phyloP scores from a whole-genome alignment of 176 grass and related monocot genomes.

The Aegilops tauschii region DNA sequence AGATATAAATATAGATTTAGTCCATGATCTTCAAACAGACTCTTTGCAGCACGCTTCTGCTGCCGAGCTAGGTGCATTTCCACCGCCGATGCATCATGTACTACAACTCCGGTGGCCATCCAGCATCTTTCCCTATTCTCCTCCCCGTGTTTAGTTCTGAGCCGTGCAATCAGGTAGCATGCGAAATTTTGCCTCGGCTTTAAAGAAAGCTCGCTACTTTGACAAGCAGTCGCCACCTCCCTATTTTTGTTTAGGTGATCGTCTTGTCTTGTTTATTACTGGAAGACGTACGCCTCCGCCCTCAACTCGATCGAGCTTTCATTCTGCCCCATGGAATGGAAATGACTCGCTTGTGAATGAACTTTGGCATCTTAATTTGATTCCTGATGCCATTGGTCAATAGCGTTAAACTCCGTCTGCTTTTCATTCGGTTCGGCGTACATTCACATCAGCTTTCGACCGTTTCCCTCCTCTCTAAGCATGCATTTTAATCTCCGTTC shows the following conservation, averaged over 20 bases:
- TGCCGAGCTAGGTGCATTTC: too few relatives aligned
- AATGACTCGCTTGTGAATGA: not conserved
- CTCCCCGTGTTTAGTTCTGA: not conserved
- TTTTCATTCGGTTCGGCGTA: not conserved
- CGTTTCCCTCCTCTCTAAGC: not conserved
- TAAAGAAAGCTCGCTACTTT: not conserved
- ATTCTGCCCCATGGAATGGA: too few relatives aligned
- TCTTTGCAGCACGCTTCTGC: too few relatives aligned
- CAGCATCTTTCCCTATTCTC: not conserved
- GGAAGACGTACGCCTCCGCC: not conserved
- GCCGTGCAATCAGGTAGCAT: not conserved
- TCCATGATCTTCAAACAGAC: too few relatives aligned
- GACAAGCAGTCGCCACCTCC: not conserved
- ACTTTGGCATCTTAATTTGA: not conserved
- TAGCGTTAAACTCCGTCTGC: not conserved
- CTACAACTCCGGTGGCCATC: too few relatives aligned
- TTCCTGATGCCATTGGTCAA: not conserved
- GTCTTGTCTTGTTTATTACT: not conserved
- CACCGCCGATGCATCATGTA: too few relatives aligned
- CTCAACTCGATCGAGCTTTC: too few relatives aligned
- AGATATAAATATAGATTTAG: too few relatives aligned
- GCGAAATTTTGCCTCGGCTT: not conserved
- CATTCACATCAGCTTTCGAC: too few relatives aligned
- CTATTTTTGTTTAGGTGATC: too few relatives aligned
- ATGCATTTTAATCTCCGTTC: not conserved